phyloP scores from a whole-genome alignment of 2,329 filamentous ascomycete genomes.

The Alternaria angustiovoidea region DNA sequence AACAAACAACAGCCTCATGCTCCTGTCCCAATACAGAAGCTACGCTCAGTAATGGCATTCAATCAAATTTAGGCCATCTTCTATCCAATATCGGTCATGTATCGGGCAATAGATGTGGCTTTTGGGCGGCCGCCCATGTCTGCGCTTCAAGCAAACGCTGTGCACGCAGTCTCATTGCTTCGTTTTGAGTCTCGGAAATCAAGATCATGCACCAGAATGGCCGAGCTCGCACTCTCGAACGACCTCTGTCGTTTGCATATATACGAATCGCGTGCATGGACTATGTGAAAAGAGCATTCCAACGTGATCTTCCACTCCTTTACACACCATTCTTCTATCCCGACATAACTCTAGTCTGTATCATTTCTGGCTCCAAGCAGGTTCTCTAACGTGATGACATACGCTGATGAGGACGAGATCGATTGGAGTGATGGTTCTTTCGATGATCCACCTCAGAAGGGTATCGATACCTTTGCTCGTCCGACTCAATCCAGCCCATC shows the following conservation, averaged over 20 bases:
- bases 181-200: neutral
- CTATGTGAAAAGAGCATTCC: neutral
- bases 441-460: neutral
- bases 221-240: neutral
- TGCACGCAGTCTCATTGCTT: constrained; percentile 16
- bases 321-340: neutral
- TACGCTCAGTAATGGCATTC: neutral
- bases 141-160: constrained; percentile 21
- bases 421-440: constrained; percentile 38
- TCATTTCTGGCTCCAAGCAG: neutral
- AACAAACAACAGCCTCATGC: neutral
- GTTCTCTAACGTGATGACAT: constrained; percentile 14
- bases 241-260: neutral
- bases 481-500: neutral
- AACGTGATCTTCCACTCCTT: neutral
- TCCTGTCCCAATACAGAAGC: neutral
- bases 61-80: neutral
- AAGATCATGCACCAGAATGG: neutral
- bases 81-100: neutral
- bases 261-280: neutral
- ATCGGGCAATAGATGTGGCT: neutral
- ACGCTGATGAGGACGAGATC: constrained; percentile 31
- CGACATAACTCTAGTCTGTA: neutral
- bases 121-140: constrained; percentile 6
- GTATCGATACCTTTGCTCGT: neutral